A percentile compares a stretch with the other conserved stretches of the same genome.
These are phyloP conservation scores for Mucor lusitanicus DNA, from an alignment of 371 early-diverging fungal species.

Conservation along the genomic window DNA sequence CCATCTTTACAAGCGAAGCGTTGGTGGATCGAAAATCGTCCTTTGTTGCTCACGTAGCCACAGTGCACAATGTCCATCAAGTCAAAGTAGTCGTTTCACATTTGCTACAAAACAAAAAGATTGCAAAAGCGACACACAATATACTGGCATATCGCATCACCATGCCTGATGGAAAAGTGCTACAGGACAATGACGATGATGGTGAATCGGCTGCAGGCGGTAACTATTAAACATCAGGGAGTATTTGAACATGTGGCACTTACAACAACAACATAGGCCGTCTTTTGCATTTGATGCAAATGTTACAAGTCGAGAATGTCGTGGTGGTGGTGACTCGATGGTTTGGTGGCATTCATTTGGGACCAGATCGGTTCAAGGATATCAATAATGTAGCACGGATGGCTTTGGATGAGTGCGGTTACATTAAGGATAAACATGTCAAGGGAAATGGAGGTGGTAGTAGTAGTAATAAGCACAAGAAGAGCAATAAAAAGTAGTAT, in stretches of 20 bases:
- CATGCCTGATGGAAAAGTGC: slow-evolving; percentile 52
- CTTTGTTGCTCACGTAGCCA: slow-evolving; percentile 84
- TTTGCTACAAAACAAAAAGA: slow-evolving; percentile 73
- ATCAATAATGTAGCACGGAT: slow-evolving; percentile 85
- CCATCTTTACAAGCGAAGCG: slow-evolving; percentile 49
- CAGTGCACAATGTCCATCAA: slow-evolving; percentile 59
- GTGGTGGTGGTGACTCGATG: slow-evolving; percentile 88
- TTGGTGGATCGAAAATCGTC: slow-evolving; percentile 83
- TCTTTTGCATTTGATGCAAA: slow-evolving; percentile 77
- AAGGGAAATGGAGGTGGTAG: slow-evolving; percentile 8
- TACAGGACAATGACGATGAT: slow-evolving; percentile 82
- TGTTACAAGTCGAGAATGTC: slow-evolving; percentile 72
- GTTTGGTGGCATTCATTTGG: slow-evolving; percentile 88
- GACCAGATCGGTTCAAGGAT: slow-evolving; percentile 87
- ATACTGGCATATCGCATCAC: slow-evolving; percentile 87
- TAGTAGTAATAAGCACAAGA: slow-evolving; percentile 13
- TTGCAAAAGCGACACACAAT: slow-evolving; percentile 89
- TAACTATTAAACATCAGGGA: no score
- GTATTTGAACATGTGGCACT: no score
- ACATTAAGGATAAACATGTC: slow-evolving; percentile 34
- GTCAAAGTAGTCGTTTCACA: slow-evolving; percentile 60
- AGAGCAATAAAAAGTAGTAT: neutral
- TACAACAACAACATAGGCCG: slow-evolving; percentile 62
- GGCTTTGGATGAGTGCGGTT: slow-evolving; percentile 68
- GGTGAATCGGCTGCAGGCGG: slow-evolving; percentile 83